A percentile compares a stretch with the other conserved stretches of the same genome.
Evolutionary conservation across 2,329 filamentous ascomycete species (phyloP).

Genomic region (Diaporthe longicolla): DNA sequence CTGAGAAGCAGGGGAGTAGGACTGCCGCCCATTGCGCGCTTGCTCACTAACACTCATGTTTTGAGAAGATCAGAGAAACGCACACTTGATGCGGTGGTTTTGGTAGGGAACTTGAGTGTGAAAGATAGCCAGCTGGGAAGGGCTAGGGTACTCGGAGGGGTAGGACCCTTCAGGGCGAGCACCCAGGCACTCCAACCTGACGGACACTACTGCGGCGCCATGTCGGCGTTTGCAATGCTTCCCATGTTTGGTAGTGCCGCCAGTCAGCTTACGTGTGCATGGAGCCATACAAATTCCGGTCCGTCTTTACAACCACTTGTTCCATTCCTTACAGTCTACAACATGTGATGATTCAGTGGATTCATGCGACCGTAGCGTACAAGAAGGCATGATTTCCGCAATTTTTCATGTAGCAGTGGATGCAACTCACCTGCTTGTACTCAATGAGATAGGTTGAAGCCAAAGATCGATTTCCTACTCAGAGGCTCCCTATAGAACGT

Average conservation of each 20-base stretch:
- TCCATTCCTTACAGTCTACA: too few relatives aligned
- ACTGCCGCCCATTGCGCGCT: background rate
- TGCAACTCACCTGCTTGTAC: too few relatives aligned
- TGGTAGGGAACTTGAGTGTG: background rate
- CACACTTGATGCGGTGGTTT: background rate
- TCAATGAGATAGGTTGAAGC: too few relatives aligned
- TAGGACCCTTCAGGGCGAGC: background rate
- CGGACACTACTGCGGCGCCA: background rate
- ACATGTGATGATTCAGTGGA: too few relatives aligned
- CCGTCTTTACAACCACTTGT: too few relatives aligned
- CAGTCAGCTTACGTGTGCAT: background rate
- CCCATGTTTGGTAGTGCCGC: background rate
- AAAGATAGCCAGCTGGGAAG: background rate
- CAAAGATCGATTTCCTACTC: too few relatives aligned
- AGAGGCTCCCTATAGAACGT: too few relatives aligned
- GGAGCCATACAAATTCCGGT: background rate
- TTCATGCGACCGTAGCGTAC: too few relatives aligned
- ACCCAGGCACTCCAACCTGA: background rate
- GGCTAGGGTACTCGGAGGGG: background rate
- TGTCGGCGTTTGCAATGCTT: background rate
- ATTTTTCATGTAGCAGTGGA: too few relatives aligned
- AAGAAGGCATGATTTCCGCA: too few relatives aligned
- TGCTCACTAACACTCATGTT: background rate
- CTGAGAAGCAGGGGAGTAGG: background rate
- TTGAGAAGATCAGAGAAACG: background rate